Conservation (phyloP, 2,329 filamentous ascomycete genomes). For the Neospermospora avenae region DNA sequence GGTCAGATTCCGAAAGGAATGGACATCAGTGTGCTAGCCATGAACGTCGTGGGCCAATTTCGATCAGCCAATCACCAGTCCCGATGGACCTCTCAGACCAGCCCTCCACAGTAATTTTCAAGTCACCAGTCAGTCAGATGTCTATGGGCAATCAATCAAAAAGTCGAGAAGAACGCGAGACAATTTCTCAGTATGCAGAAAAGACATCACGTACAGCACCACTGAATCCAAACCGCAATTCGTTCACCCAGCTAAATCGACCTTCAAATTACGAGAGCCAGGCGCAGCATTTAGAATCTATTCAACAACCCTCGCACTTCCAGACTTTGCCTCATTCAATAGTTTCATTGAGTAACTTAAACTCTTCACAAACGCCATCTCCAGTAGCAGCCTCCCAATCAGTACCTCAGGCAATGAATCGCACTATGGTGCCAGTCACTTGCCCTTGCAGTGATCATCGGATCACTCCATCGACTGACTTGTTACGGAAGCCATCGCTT, state of each 20-base stretch:
- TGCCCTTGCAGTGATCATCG: neutral
- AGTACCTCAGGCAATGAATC: neutral
- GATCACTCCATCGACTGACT: slow-evolving; percentile 14
- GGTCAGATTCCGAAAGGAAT: slow-evolving; percentile 8
- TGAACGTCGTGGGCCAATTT: neutral
- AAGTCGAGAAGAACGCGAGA: neutral
- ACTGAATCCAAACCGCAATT: neutral
- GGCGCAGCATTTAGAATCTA: neutral
- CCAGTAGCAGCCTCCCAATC: neutral
- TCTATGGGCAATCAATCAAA: neutral
- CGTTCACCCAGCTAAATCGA: neutral
- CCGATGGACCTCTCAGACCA: neutral
- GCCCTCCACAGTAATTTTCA: neutral
- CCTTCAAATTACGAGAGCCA: neutral
- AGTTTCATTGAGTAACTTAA: neutral
- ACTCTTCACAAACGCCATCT: neutral
- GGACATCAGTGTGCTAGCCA: neutral
- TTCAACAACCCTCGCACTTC: neutral
- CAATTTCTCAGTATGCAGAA: neutral
- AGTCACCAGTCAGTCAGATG: neutral
- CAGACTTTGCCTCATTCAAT: neutral
- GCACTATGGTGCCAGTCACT: neutral
- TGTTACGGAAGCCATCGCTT: slow-evolving; percentile 30
- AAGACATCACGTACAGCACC: neutral
- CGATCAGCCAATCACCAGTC: neutral